phyloP scores from a whole-genome alignment of 176 grass and related monocot genomes.

The Dendrocalamus sinicus region DNA sequence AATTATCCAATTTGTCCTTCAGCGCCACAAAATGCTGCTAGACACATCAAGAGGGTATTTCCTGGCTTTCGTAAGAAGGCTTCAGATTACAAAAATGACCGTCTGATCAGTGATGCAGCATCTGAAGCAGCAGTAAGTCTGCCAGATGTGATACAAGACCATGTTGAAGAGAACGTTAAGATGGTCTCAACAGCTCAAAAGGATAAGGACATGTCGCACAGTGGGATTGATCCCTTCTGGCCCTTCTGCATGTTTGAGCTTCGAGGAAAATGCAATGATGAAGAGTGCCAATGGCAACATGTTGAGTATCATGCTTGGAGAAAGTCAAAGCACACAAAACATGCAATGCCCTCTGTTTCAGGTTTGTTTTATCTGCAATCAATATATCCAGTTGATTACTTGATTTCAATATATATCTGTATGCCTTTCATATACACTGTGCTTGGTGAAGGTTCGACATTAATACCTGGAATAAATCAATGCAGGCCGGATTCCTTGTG shows the following conservation, averaged over 20 bases:
- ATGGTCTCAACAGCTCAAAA: slow-evolving; percentile 38
- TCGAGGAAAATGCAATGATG: slow-evolving; percentile 96
- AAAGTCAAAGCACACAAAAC: slow-evolving; percentile 54
- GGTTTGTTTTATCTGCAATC: slow-evolving; percentile 55
- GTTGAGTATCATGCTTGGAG: slow-evolving; percentile 62
- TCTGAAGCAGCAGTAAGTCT: slow-evolving; percentile 40
- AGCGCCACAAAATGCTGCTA: slow-evolving; percentile 61
- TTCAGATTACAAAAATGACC: slow-evolving; percentile 48
- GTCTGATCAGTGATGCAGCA: slow-evolving; percentile 31
- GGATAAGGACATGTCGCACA: slow-evolving; percentile 32
- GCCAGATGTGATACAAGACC: slow-evolving; percentile 45
- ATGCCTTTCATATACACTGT: slow-evolving; percentile 19
- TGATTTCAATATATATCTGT: background rate
- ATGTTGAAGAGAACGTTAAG: slow-evolving; percentile 35
- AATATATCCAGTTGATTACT: slow-evolving; percentile 17
- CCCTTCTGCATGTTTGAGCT: slow-evolving; percentile 98
- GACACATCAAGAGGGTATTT: slow-evolving; percentile 57
- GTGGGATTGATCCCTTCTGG: slow-evolving; percentile 83
- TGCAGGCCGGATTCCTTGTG: slow-evolving; percentile 50
- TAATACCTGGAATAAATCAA: slow-evolving; percentile 37
- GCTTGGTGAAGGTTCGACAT: slow-evolving; percentile 28
- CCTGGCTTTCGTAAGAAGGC: slow-evolving; percentile 39
- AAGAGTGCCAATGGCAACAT: slow-evolving; percentile 96
- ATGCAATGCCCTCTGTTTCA: slow-evolving; percentile 45
- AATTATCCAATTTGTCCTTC: slow-evolving; percentile 40